Evolutionary conservation across 1,284 basidiomycete species (phyloP), one percentile per base, ranked within the genome.

Genomic region (Malassezia caprae): DNA sequence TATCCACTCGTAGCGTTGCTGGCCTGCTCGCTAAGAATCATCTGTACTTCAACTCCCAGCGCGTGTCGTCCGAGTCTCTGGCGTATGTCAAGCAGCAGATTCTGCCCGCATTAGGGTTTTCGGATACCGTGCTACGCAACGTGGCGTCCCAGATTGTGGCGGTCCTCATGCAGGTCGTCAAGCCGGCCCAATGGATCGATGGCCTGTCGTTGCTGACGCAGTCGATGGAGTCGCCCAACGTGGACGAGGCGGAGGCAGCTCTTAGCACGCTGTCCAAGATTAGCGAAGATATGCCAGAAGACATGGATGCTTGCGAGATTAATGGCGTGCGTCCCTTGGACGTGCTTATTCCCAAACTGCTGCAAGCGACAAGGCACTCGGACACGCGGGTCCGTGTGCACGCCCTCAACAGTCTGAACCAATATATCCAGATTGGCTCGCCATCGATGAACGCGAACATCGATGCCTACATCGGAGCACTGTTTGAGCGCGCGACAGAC

Each of bases 11-110:
- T 54, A 88, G 88, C 57, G 90, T 96, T 76, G 91, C 94, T 28
- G 94, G 93, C 51, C 87, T 96, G 68, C 81, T 98, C 31, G 83
- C 98, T 76, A 98, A 98, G 82, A 98, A 96, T 78, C 89, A 93
- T 68, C 70, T 80, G 51, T 72, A 68, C 58, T 61, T 68, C 45
- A 64, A 68, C 47, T 48, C 65, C 41, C 64, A 67, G 46, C 60
- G 56, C 43, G 63, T 71, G 28, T 57, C 65, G n/a, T 58, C 65
- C 30, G 65, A 64, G 31, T 64, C 64, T 37, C 60, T 70, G 55
- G 65, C 63, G 28, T 73, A 72, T 44, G 66, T 74, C 60, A 67
- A 73, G 60, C 56, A 59, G 17, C 61, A 63, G 58, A 66, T 74
- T 49, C 60, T 74, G 26, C 70, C 69, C 21, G 70, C 68, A 4